Evolutionary conservation across 139 green algal genomes (phyloP), one percentile per base, ranked within the genome.

Genomic region (Ostreobium quekettii): DNA sequence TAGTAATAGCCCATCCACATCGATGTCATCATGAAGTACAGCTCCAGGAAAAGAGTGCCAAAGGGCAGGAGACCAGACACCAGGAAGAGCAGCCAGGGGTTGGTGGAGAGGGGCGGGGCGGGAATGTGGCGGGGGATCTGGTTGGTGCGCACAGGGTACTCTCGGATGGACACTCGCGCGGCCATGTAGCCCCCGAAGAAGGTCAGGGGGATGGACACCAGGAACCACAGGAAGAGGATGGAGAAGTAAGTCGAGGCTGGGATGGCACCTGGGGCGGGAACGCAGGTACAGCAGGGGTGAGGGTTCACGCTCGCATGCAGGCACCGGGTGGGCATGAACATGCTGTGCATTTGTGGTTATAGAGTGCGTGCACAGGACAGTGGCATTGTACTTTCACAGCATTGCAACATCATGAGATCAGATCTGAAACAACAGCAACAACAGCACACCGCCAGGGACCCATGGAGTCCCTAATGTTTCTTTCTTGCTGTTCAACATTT

Each of bases 91-190:
- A 93, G 76, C 8, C 69, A 47, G 29, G 89, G 88, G 76, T 93
- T 78, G 47, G 81, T 86, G 67, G 89, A 81, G 59, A 90, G 71
- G 0, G 85, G 85, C n/a, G 86, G 76, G 0, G 85, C 75, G 1
- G 85, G 91, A 7, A 97, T 83, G 81, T 97, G 90, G 53, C 92
- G 89, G n/a, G 92, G 92, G 63, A 98, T 98, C 87, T 97, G 91
- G 82, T 96, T 97, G 60, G 86, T 93, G 73, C 88, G 86, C n/a
- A 87, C 82, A 2, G 89, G 90, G 76, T 89, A 91, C 36, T 85
- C 72, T 24, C 74, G 42, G 37, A 89, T 77, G 0, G 78, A 71
- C 66, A 89, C 15, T 7, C 66, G 48, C 1, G 82, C 70, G 5
- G 78, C 83, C 8, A 87, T 56, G 76, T 77, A 85, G 63, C 80